Base-by-base conservation (phyloP, 1,139 yeast genomes). In the Eremothecium coryli region DNA sequence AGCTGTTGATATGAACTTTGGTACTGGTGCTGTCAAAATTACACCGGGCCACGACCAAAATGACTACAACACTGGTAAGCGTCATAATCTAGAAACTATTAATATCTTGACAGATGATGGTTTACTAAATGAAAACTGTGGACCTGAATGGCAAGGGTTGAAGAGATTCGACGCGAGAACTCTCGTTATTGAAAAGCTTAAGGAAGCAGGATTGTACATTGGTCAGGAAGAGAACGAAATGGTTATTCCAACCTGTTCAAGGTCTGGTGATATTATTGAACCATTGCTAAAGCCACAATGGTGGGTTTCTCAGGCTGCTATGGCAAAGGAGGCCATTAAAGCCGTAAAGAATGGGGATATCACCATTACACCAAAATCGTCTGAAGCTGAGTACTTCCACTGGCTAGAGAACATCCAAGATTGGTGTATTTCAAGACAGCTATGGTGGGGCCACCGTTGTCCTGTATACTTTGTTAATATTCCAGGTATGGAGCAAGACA, bases 381-480 rank as follows among this genome's bases (percentile, higher is more conserved):
- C 95, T 7, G 95, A 86, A 65, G 73, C 81, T 42, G 98, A 90
- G 65, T 90, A 81, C 64, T 82, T 80, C 78, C 85, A 79, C 61
- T 90, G 98, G 98, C 68, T 90, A 62, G 93, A 80, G 59, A 84
- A 86, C 62, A 82, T 88, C 48, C 97, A 93, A 68, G 98, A 90
- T 66, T 90, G 98, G 98, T 90, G 98, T 77, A 86, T 90, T 46
- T 90, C 97, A 20, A 82, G 98, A 66, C 98, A 90, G 68, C 73
- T 90, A 55, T 90, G 98, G 98, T 90, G 98, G 98, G 98, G 98
- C 47, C 98, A 90, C 67, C 78, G 97, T 67, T 85, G 95, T 64
- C 98, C 98, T 16, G 95, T 84, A 32, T 90, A 93, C 65, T 85
- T 85, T 50, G 85, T 88, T 43, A 66, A 70, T 36, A 65, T 85